Evolutionary conservation across 2,329 filamentous ascomycete species (phyloP), one percentile per base, ranked within the genome.

Genomic region (Pyricularia sp.): DNA sequence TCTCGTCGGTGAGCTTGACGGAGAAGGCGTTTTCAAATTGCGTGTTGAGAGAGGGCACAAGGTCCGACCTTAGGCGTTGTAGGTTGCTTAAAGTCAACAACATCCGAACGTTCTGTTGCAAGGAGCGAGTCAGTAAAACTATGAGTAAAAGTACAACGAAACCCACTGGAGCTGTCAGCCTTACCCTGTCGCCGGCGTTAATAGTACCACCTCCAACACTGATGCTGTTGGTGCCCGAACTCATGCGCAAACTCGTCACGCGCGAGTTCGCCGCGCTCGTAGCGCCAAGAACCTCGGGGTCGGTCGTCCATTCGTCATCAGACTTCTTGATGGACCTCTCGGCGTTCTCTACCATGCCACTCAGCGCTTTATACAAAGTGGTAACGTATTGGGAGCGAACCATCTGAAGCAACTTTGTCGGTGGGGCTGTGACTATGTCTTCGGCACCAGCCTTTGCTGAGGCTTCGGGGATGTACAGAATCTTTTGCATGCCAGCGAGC

Each of bases 291-390:
- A 78, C 76, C 17, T 85, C 83, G 23, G 76, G 73, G 20, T 84
- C 82, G 3, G 82, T 81, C 0, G 82, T 84, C 86, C 86, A 88
- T 69, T 88, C 85, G 70, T 88, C 85, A 64, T 90, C 88, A 0
- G 86, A 81, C 73, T 87, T 88, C 73, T 89, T 87, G 17, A 88
- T 78, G 3, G 89, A 86, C 69, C 88, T 88, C 79, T 98, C 93
- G 3, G 95, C 94, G 78, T 97, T 98, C 79, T 98, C 95, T 0
- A 99, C 93, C 88, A 99, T 94, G 26, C 94, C 95, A 74, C 92
- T 96, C 55, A 99, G 81, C 7, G 93, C 93, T 78, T 97, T 97
- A 79, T 98, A 98, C 63, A 99, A 81, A 69, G 94, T 97, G 7
- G 91, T 93, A 20, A 97, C 93, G 75, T 99, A 99, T 76, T 97